phyloP scores from a whole-genome alignment of 495 filamentous ascomycete genomes.

The Rostrohypoxylon terebratum region DNA sequence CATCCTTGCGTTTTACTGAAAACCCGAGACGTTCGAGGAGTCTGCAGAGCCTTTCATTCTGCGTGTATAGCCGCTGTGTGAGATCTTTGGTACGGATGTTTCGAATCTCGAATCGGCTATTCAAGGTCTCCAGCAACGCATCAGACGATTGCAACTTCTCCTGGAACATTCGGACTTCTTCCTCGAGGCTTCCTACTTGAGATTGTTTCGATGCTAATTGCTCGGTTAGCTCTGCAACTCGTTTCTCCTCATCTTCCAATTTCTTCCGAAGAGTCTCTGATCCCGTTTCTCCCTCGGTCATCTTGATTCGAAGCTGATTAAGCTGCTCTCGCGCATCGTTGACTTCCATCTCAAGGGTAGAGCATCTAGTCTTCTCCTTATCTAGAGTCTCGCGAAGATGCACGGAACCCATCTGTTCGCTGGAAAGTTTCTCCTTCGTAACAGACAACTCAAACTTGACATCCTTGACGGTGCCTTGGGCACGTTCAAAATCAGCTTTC shows the following conservation, averaged over 20 bases:
- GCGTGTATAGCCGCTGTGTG: conserved; percentile 79
- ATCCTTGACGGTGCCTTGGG: conserved; percentile 50
- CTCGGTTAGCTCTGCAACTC: conserved; percentile 68
- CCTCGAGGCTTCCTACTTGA: conserved; percentile 72
- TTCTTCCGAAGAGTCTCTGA: conserved; percentile 79
- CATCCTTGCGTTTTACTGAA: conserved; percentile 77
- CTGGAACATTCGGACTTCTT: conserved; percentile 71
- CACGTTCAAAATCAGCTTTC: conserved; percentile 59
- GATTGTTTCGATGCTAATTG: conserved; percentile 74
- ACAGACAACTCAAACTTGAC: conserved; percentile 55
- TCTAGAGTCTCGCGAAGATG: conserved; percentile 63
- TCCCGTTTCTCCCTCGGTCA: conserved; percentile 82
- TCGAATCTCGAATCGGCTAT: conserved; percentile 69
- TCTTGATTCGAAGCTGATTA: conserved; percentile 70
- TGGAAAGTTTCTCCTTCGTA: conserved; percentile 63
- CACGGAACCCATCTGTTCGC: conserved; percentile 55
- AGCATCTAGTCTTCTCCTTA: conserved; percentile 68
- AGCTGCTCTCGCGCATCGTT: conserved; percentile 74
- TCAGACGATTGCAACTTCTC: conserved; percentile 65
- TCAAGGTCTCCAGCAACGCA: conserved; percentile 62
- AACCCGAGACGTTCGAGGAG: conserved; percentile 90
- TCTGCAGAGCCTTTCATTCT: conserved; percentile 78
- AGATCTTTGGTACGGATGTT: conserved; percentile 80
- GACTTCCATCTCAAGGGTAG: conserved; percentile 71
- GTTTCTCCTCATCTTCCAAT: conserved; percentile 75